Evolutionary conservation across 1,284 basidiomycete genomes (phyloP), one percentile per base, ranked within the genome.

Genomic region (Ganoderma boninense): DNA sequence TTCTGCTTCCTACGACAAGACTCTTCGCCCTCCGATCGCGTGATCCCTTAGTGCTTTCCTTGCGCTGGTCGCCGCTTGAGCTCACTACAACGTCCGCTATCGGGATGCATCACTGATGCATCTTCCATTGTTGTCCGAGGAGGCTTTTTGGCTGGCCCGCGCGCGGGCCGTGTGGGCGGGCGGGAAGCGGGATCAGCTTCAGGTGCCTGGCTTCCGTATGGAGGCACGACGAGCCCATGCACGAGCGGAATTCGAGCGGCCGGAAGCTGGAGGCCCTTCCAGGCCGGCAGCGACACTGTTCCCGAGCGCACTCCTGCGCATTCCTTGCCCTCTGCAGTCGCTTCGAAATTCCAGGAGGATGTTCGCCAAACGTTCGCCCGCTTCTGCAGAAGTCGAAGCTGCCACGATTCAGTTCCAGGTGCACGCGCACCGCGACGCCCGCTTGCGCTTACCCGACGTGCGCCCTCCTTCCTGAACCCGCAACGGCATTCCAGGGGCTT

Each of bases 221-320:
- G 57, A 29, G 57, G 16, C 57, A 35, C 57, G 57, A 40, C 57
- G 20, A 4, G 56, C 56, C 56, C 5, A 57, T 57, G 29, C 32
- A 49, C 49, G 49, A 54, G 49, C 49, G 49, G 49, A 54, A 54
- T 26, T 54, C 11, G 49, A 40, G 57, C 57, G 57, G 57, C 35
- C 57, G 32, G 35, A 38, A 13, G 40, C 10, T 23, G 57, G 35
- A 23, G 35, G 35, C 10, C 35, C 20, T 38, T 60, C 57, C 16
- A 60, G 57, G 57, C 57, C 35, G 18, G 13, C 26, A 29, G 54
- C 54, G 26, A 56, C 23, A 32, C 5, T 56, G 38, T 40, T 49
- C 57, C 57, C 35, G 57, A 23, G 11, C 32, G 57, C 5, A 23
- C 40, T 40, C 57, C 26, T 29, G 26, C 26, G 26, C 26, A 29